A percentile compares a stretch with the other conserved stretches of the same genome.
Evolutionary conservation across 257 asterid species (phyloP).

Genomic region (Ilex asprella): DNA sequence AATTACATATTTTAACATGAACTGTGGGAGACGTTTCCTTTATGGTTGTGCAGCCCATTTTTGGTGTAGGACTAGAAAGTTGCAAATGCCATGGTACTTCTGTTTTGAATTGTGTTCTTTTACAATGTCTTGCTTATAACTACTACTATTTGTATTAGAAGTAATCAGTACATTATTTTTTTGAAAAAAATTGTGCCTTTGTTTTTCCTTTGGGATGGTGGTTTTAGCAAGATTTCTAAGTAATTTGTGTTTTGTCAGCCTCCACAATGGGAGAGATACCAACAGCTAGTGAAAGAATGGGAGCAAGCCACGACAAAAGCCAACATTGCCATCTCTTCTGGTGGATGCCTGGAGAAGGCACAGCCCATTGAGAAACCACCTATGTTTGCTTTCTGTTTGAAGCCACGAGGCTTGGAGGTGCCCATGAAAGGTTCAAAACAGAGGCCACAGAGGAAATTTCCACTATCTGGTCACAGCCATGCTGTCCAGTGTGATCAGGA

Average conservation of each 20-base stretch:
- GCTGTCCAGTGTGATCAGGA: constrained; percentile 56
- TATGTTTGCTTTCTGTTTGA: constrained; percentile 86
- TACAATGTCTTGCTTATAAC: no score
- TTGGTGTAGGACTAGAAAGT: no score
- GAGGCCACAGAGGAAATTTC: constrained; percentile 72
- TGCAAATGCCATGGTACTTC: not conserved
- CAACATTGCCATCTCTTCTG: constrained; percentile 33
- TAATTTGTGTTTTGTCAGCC: constrained; percentile 48
- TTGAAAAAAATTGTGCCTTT: not conserved
- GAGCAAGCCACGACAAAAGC: constrained; percentile 55
- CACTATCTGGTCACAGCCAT: constrained; percentile 59
- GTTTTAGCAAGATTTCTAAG: constrained; percentile 3
- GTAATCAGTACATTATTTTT: no score
- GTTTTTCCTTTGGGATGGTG: not conserved
- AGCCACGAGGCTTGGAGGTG: constrained; percentile 88
- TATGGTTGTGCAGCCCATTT: no score
- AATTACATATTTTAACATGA: no score
- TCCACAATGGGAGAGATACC: constrained; percentile 89
- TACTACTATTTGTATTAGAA: no score
- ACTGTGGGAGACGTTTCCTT: no score
- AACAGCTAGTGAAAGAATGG: constrained; percentile 82
- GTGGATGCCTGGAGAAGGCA: constrained; percentile 45
- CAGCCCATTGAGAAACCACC: constrained; percentile 69
- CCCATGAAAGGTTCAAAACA: constrained; percentile 85
- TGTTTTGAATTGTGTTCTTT: no score